phyloP scores from a whole-genome alignment of 306 rosid genomes.

The Pterocarpus macrocarpus region DNA sequence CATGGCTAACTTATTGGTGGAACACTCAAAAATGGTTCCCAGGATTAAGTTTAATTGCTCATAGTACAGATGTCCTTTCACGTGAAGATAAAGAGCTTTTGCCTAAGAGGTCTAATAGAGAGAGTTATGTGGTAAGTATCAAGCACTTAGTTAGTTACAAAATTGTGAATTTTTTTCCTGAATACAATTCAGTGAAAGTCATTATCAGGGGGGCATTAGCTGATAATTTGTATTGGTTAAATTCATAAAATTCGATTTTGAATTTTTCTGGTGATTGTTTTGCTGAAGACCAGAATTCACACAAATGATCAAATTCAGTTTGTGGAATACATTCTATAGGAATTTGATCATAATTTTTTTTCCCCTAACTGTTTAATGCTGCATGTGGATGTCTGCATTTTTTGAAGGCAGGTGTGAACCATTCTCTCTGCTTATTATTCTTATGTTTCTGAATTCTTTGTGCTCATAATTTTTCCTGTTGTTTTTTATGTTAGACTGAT shows the following conservation, averaged over 20 bases:
- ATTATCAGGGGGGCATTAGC: neutral
- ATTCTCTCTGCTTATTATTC: neutral
- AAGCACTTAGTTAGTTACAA: slow-evolving; percentile 16
- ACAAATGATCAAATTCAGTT: slow-evolving; percentile 11
- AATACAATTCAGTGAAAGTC: slow-evolving; percentile 7
- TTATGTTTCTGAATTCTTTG: slow-evolving; percentile 16
- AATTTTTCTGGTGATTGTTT: slow-evolving; percentile 27
- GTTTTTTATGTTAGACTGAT: neutral
- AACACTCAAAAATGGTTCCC: slow-evolving; percentile 91
- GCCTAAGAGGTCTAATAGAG: neutral
- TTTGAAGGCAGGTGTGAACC: neutral
- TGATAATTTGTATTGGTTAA: slow-evolving; percentile 32
- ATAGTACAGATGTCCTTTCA: slow-evolving; percentile 41
- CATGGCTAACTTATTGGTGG: slow-evolving; percentile 97
- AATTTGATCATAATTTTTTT: neutral
- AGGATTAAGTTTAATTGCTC: neutral
- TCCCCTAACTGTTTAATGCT: slow-evolving; percentile 16
- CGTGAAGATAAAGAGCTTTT: slow-evolving; percentile 47
- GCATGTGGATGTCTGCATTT: slow-evolving; percentile 27
- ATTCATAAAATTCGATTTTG: slow-evolving; percentile 17
- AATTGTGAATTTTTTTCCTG: neutral
- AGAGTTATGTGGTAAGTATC: slow-evolving; percentile 46
- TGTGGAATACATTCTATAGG: neutral
- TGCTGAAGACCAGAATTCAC: slow-evolving; percentile 28
- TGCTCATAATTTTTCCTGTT: neutral